Percentiles rank a stretch among this genome's conserved stretches.
phyloP scores from a whole-genome alignment of 2,329 filamentous ascomycete genomes.

The Fusarium albidum region DNA sequence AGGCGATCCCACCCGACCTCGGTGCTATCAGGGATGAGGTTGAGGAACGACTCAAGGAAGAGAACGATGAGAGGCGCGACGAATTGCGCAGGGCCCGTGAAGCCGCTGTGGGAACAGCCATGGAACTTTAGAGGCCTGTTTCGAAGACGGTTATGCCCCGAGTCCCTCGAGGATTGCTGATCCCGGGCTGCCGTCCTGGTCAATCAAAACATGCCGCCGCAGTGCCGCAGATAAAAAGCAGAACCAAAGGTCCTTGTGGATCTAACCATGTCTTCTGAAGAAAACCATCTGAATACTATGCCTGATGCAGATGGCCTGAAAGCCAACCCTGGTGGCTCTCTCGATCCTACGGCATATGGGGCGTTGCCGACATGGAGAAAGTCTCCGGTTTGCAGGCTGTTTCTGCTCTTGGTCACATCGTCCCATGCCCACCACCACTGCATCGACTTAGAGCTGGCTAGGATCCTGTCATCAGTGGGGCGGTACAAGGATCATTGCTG shows the following conservation, averaged over 20 bases:
- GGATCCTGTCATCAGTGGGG: conserved; percentile 1
- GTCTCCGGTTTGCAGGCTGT: not conserved
- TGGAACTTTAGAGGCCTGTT: conserved; percentile 56
- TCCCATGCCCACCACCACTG: not conserved
- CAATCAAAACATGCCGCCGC: conserved; percentile 9
- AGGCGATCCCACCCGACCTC: conserved; percentile 80
- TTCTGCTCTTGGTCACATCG: conserved; percentile 3
- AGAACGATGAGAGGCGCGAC: conserved; percentile 67
- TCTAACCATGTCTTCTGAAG: conserved; percentile 1
- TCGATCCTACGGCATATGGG: not conserved
- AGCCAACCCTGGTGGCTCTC: not conserved
- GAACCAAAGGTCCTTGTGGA: conserved; percentile 3
- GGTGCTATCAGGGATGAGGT: conserved; percentile 72
- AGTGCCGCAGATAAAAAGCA: conserved; percentile 10
- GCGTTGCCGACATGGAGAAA: not conserved
- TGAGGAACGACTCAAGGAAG: conserved; percentile 72
- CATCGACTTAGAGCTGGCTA: conserved; percentile 1
- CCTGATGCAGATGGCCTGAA: conserved; percentile 9
- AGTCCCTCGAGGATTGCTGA: conserved; percentile 1
- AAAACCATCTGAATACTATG: not conserved
- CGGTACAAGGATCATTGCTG: not conserved
- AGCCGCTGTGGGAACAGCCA: conserved; percentile 63
- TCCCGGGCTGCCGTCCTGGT: conserved; percentile 4
- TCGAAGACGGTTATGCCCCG: not conserved
- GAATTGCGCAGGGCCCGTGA: conserved; percentile 61